Conservation (phyloP, 108 stramenopile genomes). For the Craspedostauros australis region DNA sequence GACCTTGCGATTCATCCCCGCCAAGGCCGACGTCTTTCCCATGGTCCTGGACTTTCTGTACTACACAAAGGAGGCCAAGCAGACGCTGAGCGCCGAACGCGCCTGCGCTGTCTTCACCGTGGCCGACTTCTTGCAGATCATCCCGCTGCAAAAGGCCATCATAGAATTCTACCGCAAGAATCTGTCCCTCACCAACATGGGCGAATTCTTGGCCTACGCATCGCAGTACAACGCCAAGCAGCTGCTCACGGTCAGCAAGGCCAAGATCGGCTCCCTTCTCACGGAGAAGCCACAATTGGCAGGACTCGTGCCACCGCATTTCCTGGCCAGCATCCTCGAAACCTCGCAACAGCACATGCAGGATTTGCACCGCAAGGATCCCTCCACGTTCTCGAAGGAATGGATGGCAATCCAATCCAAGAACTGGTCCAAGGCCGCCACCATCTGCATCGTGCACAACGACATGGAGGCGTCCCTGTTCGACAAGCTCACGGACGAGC, state of each 20-base stretch:
- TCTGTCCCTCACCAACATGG: conserved; percentile 22
- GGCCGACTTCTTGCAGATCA: conserved; percentile 17
- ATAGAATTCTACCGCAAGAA: conserved; percentile 26
- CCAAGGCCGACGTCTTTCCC: conserved; percentile 22
- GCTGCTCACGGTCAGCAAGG: conserved; percentile 11
- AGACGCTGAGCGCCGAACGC: conserved; percentile 19
- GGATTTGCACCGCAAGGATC: conserved; percentile 15
- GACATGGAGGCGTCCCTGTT: conserved; percentile 15
- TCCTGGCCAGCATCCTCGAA: conserved; percentile 20
- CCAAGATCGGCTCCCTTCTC: conserved; percentile 29
- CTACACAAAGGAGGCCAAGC: conserved; percentile 25
- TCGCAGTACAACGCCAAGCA: conserved; percentile 15
- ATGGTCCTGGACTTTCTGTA: conserved; percentile 33
- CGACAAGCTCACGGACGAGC: conserved; percentile 11
- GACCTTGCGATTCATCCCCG: conserved; percentile 1
- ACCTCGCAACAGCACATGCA: conserved; percentile 13
- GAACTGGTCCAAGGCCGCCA: conserved; percentile 27
- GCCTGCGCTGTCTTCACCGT: conserved; percentile 24
- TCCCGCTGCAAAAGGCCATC: conserved; percentile 17
- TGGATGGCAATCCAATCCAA: conserved; percentile 6
- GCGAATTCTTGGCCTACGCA: conserved; percentile 18
- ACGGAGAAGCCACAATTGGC: conserved; percentile 24
- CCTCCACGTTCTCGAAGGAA: conserved; percentile 12
- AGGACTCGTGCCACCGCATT: conserved; percentile 15
- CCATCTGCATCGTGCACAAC: conserved; percentile 23